Base-by-base conservation (phyloP, 1,284 basidiomycete species). In the Rhodotorula sp. region DNA sequence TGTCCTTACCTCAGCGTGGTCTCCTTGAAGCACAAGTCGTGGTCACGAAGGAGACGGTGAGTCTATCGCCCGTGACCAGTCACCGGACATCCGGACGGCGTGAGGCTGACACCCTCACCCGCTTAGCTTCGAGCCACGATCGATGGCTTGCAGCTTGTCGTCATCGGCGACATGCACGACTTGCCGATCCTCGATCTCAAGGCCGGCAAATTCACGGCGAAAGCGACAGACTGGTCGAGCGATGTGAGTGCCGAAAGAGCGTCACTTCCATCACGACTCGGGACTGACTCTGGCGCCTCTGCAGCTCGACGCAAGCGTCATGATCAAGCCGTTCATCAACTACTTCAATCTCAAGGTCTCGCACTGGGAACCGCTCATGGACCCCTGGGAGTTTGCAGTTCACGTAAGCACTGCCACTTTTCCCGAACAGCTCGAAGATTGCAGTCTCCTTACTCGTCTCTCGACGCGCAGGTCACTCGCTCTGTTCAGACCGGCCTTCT, bases 361-460 rank as follows among this genome's bases (percentile, higher is more conserved):
- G 60, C 94, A 99, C 79, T 99, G 97, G 93, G 97, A 99, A 82
- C 97, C 97, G n/a, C 83, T 99, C 64, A 92, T 98, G 78, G 97
- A 99, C 80, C 97, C 97, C 1, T 99, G 97, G 95, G 90, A 87
- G 34, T 91, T 97, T 77, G 88, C 89, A 45, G 81, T 92, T 61
- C 85, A 85, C 68, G 92, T 93, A 79, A 71, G 69, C 60, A 23
- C 12, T 15, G 26, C 47, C 0, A 38, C 31, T 58, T 49, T 47
- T 26, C 28, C 18, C 10, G 28, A 5, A 5, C 19, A 26, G 3
- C 26, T 12, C 59, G 57, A 8, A 15, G 38, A 43, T 43, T 43
- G 14, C 52, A n/a, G 10, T 54, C 52, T 16, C 15, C 61, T 34
- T 2, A 34, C 5, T 19, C 19, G 18, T 15, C 15, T n/a, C 16